Evolutionary conservation across 2,329 filamentous ascomycete species (phyloP), one percentile per base, ranked within the genome.

Genomic region (Claviceps arundinis): DNA sequence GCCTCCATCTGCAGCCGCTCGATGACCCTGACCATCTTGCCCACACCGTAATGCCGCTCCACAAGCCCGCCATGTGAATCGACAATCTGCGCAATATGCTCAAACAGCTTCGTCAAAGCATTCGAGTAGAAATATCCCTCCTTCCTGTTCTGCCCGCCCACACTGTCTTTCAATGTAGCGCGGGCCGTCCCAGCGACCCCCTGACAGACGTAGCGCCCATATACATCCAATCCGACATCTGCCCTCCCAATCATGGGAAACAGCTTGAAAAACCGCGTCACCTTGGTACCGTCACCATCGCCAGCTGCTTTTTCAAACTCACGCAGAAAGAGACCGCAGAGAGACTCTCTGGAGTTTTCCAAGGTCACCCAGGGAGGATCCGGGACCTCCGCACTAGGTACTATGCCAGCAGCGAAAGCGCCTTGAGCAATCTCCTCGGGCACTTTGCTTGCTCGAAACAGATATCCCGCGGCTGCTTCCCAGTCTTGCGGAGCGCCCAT

Each of bases 401-500:
- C 93, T 64, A 95, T 91, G 57, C 89, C 82, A 38, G 90, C 85
- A 0, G 93, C 91, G 64, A 98, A 98, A 16, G 82, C 79, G 26
- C 93, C 89, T 58, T 85, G 78, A 49, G 90, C 76, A 49, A 98
- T 91, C 1, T 85, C 76, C 49, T 82, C 77, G 0, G 91, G 90
- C 13, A 98, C 82, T 58, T 85, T 82, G 55, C 82, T 82, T 6
- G 93, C 90, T 45, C 91, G 81, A 56, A 86, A 81, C 54, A 98
- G 77, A 67, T 97, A 97, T 47, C 80, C 86, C 2, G 93, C 93
- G 3, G 93, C 93, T 3, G 89, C 93, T 68, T 98, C 93, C 93
- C 93, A 98, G 71, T 98, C 93, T 68, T 98, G 93, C 43, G 93
- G 89, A 4, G 90, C 91, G 37, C 91, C 93, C 93, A 98, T 98